These are phyloP conservation scores for Gryganskiella cystojenkinii DNA, from an alignment of 192 early-diverging fungal species.

Conservation along the genomic window DNA sequence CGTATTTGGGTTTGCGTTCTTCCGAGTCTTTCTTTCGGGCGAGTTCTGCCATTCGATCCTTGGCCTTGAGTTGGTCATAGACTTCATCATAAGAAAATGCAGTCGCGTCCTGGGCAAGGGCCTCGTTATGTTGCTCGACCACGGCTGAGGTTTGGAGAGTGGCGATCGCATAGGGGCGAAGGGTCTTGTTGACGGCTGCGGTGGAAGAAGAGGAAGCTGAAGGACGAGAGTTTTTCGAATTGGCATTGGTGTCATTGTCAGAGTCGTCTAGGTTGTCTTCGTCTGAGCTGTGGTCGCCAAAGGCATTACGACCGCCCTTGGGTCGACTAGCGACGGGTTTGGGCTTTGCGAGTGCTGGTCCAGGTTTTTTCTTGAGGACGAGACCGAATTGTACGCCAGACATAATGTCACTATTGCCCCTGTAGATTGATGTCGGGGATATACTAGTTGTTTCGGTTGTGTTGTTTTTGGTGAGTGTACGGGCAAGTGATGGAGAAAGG, in stretches of 20 bases:
- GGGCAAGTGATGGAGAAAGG: too few relatives aligned
- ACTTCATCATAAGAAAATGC: slow-evolving; percentile 85
- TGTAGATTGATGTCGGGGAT: too few relatives aligned
- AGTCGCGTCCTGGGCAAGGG: slow-evolving; percentile 74
- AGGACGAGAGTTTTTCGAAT: background rate
- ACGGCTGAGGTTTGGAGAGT: slow-evolving; percentile 36
- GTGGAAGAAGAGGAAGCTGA: slow-evolving; percentile 21
- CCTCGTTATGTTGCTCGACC: slow-evolving; percentile 64
- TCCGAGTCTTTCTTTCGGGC: slow-evolving; percentile 55
- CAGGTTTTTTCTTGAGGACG: slow-evolving; percentile 30
- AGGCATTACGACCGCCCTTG: slow-evolving; percentile 29
- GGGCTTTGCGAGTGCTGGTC: slow-evolving; percentile 15
- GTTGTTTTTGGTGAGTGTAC: too few relatives aligned
- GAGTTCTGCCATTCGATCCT: slow-evolving; percentile 61
- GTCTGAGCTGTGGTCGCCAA: slow-evolving; percentile 42
- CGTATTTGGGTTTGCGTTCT: slow-evolving; percentile 71
- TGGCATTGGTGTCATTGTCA: background rate
- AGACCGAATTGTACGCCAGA: slow-evolving; percentile 52
- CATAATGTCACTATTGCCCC: too few relatives aligned
- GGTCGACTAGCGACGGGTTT: slow-evolving; percentile 23
- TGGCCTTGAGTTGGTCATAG: slow-evolving; percentile 77
- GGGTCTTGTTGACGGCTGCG: slow-evolving; percentile 33
- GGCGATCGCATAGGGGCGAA: slow-evolving; percentile 37
- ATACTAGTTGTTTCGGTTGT: too few relatives aligned
- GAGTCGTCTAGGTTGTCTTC: slow-evolving; percentile 38